Percentiles rank a stretch among this genome's conserved stretches.
Evolutionary conservation across 1,284 basidiomycete genomes (phyloP).

Genomic region (Puccinia polysora): DNA sequence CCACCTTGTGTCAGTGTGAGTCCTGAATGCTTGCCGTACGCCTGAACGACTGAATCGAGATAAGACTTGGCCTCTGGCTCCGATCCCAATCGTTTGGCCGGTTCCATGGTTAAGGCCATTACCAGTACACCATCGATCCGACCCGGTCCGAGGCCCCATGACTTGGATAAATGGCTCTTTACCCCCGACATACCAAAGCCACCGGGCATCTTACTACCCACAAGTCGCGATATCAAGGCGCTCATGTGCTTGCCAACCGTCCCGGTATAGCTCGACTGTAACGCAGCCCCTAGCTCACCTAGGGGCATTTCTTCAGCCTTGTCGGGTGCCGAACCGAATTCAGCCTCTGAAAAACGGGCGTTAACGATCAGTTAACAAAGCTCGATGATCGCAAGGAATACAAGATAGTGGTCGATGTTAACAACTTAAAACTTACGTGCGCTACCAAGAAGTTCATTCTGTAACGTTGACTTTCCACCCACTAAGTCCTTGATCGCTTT

Average conservation of each 20-base stretch:
- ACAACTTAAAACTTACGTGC: conserved; percentile 60
- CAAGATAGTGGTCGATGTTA: not conserved
- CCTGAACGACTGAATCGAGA: conserved; percentile 77
- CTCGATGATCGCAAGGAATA: conserved; percentile 46
- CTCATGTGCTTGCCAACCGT: no score
- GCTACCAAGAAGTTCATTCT: conserved; percentile 84
- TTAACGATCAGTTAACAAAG: no score
- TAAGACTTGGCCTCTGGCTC: conserved; percentile 89
- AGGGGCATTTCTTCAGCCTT: conserved; percentile 95
- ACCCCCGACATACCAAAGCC: no score
- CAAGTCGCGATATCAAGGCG: no score
- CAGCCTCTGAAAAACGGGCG: no score
- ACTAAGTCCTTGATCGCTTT: no score
- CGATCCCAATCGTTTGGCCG: conserved; percentile 83
- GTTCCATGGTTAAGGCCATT: conserved; percentile 84
- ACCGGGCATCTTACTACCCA: no score
- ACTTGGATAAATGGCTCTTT: conserved; percentile 79
- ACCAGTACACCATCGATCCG: conserved; percentile 88
- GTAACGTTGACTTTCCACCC: conserved; percentile 93
- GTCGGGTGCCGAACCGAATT: conserved; percentile 72
- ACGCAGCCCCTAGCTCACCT: no score
- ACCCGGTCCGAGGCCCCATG: conserved; percentile 84
- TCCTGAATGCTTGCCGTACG: conserved; percentile 80
- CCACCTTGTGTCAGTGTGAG: conserved; percentile 71
- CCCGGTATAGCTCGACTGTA: no score